phyloP scores from a whole-genome alignment of 78 protist genomes.

The Trichosphaerium sp. region DNA sequence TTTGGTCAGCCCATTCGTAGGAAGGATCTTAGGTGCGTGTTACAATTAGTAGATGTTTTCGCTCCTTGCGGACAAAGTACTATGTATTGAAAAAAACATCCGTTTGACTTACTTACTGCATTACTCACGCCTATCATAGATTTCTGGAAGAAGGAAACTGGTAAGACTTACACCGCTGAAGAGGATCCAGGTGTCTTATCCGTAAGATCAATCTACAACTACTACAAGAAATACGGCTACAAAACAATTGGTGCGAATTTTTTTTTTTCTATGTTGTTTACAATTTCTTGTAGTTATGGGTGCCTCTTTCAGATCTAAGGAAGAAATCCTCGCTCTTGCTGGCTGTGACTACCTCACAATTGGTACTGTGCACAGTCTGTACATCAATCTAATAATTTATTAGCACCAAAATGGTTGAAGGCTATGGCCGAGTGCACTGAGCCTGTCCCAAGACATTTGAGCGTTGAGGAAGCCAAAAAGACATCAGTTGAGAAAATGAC shows the following conservation, averaged over 20 bases:
- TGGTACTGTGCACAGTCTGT: neutral
- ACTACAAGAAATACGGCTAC: slow-evolving; percentile 85
- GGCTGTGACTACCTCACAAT: slow-evolving; percentile 69
- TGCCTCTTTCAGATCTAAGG: slow-evolving; percentile 83
- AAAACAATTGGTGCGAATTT: too few species aligned
- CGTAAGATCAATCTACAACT: slow-evolving; percentile 70
- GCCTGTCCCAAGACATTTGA: neutral
- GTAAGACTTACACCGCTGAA: slow-evolving; percentile 21
- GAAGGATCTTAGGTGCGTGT: slow-evolving; percentile 78
- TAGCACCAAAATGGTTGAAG: slow-evolving; percentile 11
- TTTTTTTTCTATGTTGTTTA: too few species aligned
- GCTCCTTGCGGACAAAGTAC: neutral
- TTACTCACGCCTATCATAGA: too few species aligned
- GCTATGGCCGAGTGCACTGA: slow-evolving; percentile 10
- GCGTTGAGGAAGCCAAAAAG: slow-evolving; percentile 31
- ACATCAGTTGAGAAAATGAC: slow-evolving; percentile 14
- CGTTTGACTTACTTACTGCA: slow-evolving; percentile 60
- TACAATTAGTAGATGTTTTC: neutral
- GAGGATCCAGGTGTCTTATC: slow-evolving; percentile 79
- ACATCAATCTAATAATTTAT: neutral
- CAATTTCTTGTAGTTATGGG: slow-evolving; percentile 97
- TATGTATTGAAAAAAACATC: neutral
- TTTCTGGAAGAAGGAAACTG: slow-evolving; percentile 40
- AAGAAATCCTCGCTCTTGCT: slow-evolving; percentile 38
- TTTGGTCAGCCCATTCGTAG: slow-evolving; percentile 94